phyloP scores from a whole-genome alignment of 352 stramenopile genomes.

The Phytopythium chamaehyphon region DNA sequence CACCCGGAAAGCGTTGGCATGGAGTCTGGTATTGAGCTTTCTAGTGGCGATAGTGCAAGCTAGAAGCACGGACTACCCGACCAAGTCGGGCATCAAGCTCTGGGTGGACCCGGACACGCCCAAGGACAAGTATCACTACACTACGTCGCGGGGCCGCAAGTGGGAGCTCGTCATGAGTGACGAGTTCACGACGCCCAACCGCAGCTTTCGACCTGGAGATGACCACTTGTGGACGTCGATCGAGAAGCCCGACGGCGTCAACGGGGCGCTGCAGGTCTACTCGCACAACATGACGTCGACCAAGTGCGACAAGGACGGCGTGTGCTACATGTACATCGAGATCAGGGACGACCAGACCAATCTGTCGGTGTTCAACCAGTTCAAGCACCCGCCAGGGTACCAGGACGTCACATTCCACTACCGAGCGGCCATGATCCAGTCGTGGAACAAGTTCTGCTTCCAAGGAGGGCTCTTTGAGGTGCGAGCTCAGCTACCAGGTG shows the following conservation, averaged over 20 bases:
- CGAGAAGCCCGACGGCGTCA: conserved; percentile 88
- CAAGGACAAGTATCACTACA: conserved; percentile 23
- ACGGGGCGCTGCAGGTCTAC: conserved; percentile 86
- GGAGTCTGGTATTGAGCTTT: background rate
- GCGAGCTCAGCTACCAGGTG: conserved; percentile 81
- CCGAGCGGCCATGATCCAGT: conserved; percentile 81
- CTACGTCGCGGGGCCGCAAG: conserved; percentile 26
- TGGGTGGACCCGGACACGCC: conserved; percentile 37
- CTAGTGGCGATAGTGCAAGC: background rate
- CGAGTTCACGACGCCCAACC: conserved; percentile 77
- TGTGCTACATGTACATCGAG: conserved; percentile 31
- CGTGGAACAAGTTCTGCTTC: conserved; percentile 94
- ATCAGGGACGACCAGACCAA: conserved; percentile 16
- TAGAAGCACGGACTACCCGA: conserved; percentile 10
- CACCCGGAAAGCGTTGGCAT: no score
- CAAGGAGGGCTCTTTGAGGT: conserved; percentile 89
- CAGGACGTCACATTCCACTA: conserved; percentile 24
- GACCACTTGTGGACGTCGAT: conserved; percentile 88
- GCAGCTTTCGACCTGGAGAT: conserved; percentile 74
- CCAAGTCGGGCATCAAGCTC: conserved; percentile 30
- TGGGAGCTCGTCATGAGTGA: conserved; percentile 77
- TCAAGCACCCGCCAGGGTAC: conserved; percentile 16
- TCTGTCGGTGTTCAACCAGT: conserved; percentile 24
- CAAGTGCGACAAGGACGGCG: conserved; percentile 21
- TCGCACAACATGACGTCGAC: conserved; percentile 55